Conservation (phyloP, 768 basidiomycete species). For the Paxillus ammoniavirescens region DNA sequence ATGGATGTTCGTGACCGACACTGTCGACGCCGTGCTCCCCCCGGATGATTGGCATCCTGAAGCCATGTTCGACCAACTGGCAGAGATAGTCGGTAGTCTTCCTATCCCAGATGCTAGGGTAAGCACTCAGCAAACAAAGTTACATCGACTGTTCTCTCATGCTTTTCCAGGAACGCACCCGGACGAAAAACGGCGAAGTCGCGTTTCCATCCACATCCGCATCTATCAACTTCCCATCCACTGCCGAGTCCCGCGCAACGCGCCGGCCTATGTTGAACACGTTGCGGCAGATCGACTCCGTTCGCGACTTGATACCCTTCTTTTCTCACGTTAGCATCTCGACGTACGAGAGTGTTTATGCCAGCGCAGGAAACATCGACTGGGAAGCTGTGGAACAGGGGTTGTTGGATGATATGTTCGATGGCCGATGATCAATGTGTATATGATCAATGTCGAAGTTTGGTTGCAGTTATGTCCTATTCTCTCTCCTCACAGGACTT, state of each 20-base stretch:
- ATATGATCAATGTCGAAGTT: conserved; percentile 1
- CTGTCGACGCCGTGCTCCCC: conserved; percentile 89
- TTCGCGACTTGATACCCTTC: conserved; percentile 86
- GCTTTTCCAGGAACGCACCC: conserved; percentile 24
- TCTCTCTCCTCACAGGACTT: neutral
- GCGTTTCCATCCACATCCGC: conserved; percentile 20
- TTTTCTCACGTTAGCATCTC: conserved; percentile 87
- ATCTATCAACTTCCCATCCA: conserved; percentile 25
- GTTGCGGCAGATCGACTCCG: conserved; percentile 75
- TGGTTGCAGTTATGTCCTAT: neutral
- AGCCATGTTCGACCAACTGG: conserved; percentile 87
- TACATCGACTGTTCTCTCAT: neutral
- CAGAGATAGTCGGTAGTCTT: conserved; percentile 75
- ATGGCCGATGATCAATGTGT: conserved; percentile 48
- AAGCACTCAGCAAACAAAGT: neutral
- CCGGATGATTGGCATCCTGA: conserved; percentile 82
- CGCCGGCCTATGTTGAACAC: conserved; percentile 73
- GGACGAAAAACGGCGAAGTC: conserved; percentile 20
- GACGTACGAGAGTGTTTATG: conserved; percentile 89
- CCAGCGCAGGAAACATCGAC: conserved; percentile 76
- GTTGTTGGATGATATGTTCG: conserved; percentile 87
- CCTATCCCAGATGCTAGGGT: conserved; percentile 43
- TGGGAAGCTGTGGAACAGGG: conserved; percentile 87
- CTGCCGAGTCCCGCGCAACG: conserved; percentile 44
- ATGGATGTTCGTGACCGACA: conserved; percentile 99